Conservation (phyloP, 768 basidiomycete genomes). For the Tremella fuciformis region DNA sequence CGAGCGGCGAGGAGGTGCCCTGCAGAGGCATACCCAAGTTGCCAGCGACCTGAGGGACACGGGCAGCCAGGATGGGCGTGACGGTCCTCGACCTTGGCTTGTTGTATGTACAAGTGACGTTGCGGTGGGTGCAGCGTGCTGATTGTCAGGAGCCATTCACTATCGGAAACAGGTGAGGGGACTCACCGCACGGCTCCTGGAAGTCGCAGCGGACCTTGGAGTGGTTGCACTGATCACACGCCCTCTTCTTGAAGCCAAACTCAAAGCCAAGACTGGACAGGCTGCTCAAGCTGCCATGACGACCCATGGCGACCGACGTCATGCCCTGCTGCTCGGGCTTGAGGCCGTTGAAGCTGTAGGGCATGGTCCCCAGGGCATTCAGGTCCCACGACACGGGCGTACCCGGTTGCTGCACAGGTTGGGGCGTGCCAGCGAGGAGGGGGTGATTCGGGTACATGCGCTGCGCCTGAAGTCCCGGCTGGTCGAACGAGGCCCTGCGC, state of each 20-base stretch:
- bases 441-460: slow-evolving; percentile 7
- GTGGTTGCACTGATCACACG: slow-evolving; percentile 51
- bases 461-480: not conserved
- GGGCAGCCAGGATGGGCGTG: slow-evolving; percentile 3
- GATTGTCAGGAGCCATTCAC: not conserved
- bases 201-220: slow-evolving; percentile 50
- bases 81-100: slow-evolving; percentile 30
- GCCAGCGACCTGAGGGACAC: not conserved
- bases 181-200: slow-evolving; percentile 46
- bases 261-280: slow-evolving; percentile 21
- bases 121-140: slow-evolving; percentile 40
- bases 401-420: not conserved
- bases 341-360: slow-evolving; percentile 18
- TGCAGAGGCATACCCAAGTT: slow-evolving; percentile 6
- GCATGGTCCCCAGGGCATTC: slow-evolving; percentile 4
- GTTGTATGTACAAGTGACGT: slow-evolving; percentile 36
- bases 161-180: not conserved
- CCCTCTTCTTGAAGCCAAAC: slow-evolving; percentile 44
- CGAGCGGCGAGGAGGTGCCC: slow-evolving; percentile 28
- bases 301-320: slow-evolving; percentile 9
- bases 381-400: not conserved
- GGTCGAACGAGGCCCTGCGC: slow-evolving; percentile 4
- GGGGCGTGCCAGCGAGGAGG: not conserved
- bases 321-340: slow-evolving; percentile 28
- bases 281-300: slow-evolving; percentile 4